These are phyloP conservation scores for Nakaseomyces nivariensis DNA, from an alignment of 1,139 yeast genomes.

Conservation along the genomic window DNA sequence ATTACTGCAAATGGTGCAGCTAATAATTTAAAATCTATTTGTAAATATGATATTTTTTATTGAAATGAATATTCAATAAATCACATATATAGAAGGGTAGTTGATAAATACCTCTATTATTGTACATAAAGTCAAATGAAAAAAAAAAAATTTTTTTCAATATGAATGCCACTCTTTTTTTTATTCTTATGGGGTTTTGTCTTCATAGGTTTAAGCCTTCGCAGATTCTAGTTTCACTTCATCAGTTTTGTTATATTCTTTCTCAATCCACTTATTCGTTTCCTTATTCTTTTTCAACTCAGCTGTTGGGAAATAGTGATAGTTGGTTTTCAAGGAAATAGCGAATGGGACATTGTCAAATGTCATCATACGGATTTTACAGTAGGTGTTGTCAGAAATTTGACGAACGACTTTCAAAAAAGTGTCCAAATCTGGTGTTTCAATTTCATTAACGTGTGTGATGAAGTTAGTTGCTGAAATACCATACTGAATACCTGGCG, in stretches of 20 bases:
- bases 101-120: not conserved
- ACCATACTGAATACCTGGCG: conserved; percentile 83
- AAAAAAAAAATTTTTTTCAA: no score
- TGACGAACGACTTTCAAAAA: conserved; percentile 54
- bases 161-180: no score
- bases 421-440: conserved; percentile 57
- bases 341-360: conserved; percentile 84
- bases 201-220: not conserved
- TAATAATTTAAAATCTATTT: not conserved
- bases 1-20: not conserved
- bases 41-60: not conserved
- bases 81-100: not conserved
- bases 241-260: conserved; percentile 24
- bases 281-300: conserved; percentile 44
- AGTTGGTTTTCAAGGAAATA: conserved; percentile 74
- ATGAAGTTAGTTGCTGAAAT: conserved; percentile 72
- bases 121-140: not conserved
- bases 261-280: conserved; percentile 44
- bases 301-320: conserved; percentile 82
- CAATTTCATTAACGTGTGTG: conserved; percentile 75
- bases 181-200: not conserved
- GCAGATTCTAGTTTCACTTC: not conserved
- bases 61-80: not conserved
- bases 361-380: conserved; percentile 69
- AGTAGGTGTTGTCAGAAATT: conserved; percentile 72